A percentile compares a stretch with the other conserved stretches of the same genome.
These are phyloP conservation scores for Liquidambar formosana DNA, from an alignment of 164 flowering plant species.

Conservation along the genomic window DNA sequence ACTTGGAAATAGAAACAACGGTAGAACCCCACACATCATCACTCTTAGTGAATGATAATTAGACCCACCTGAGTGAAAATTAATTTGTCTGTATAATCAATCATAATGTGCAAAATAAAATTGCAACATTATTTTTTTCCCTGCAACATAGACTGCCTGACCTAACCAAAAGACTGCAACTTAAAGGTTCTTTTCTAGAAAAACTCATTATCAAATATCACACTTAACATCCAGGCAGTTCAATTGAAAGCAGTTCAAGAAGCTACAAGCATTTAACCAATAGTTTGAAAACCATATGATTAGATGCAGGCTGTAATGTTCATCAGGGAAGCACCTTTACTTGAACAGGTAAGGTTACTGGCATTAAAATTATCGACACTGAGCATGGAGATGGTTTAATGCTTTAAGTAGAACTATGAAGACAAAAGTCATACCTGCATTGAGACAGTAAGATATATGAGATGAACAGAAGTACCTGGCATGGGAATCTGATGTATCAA, in stretches of 20 bases:
- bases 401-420: background rate
- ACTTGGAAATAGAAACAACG: background rate
- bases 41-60: too few relatives aligned
- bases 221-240: background rate
- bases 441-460: background rate
- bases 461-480: conserved; percentile 47
- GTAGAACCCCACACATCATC: too few relatives aligned
- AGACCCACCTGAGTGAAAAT: too few relatives aligned
- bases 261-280: background rate
- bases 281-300: background rate
- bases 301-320: background rate
- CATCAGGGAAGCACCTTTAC: conserved; percentile 11
- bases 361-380: background rate
- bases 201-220: background rate
- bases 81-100: too few relatives aligned
- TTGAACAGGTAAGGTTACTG: background rate
- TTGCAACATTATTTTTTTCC: too few relatives aligned
- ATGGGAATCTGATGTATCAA: conserved; percentile 56
- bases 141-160: too few relatives aligned
- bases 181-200: background rate
- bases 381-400: conserved; percentile 8
- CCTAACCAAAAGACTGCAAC: background rate
- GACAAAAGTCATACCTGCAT: background rate
- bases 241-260: too few relatives aligned
- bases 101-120: too few relatives aligned